These are phyloP conservation scores for Penicillium sp. DNA, from an alignment of 2,329 filamentous ascomycete species.

Conservation along the genomic window DNA sequence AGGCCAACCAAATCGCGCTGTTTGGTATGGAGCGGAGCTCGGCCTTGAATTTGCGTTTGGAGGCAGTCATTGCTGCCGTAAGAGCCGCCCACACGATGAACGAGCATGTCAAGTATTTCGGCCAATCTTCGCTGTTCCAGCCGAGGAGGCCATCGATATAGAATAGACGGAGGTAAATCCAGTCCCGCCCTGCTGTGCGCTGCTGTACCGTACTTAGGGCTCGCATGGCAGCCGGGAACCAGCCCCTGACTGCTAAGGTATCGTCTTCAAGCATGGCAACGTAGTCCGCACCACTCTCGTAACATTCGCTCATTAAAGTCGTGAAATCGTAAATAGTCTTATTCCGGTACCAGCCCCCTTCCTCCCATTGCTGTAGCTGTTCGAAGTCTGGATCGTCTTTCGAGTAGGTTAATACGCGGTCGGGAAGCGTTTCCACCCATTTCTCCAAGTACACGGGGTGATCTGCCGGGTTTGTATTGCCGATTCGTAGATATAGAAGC, in stretches of 20 bases:
- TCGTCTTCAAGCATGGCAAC: constrained; percentile 54
- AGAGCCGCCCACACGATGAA: constrained; percentile 24
- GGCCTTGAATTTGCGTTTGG: constrained; percentile 16
- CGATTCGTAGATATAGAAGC: constrained; percentile 48
- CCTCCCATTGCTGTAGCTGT: constrained; percentile 18
- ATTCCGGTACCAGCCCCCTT: constrained; percentile 30
- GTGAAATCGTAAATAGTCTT: constrained; percentile 52
- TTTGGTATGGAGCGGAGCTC: constrained; percentile 23
- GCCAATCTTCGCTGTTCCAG: constrained; percentile 50
- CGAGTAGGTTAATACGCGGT: constrained; percentile 47
- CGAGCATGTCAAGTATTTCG: constrained; percentile 39
- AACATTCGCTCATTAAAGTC: constrained; percentile 47
- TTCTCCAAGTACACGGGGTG: constrained; percentile 47
- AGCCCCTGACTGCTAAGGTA: constrained; percentile 51
- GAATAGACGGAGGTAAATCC: constrained; percentile 51
- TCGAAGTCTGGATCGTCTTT: constrained; percentile 30
- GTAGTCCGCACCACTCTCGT: constrained; percentile 44
- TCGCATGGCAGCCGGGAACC: constrained; percentile 46
- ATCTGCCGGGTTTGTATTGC: constrained; percentile 43
- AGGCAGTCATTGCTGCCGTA: constrained; percentile 5
- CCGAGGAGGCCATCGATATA: constrained; percentile 50
- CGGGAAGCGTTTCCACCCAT: constrained; percentile 46
- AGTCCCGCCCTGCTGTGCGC: constrained; percentile 16
- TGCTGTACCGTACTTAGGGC: constrained; percentile 40
- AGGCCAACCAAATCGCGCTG: constrained; percentile 28